Conservation (phyloP, 768 basidiomycete species). For the Tricholomella constricta region DNA sequence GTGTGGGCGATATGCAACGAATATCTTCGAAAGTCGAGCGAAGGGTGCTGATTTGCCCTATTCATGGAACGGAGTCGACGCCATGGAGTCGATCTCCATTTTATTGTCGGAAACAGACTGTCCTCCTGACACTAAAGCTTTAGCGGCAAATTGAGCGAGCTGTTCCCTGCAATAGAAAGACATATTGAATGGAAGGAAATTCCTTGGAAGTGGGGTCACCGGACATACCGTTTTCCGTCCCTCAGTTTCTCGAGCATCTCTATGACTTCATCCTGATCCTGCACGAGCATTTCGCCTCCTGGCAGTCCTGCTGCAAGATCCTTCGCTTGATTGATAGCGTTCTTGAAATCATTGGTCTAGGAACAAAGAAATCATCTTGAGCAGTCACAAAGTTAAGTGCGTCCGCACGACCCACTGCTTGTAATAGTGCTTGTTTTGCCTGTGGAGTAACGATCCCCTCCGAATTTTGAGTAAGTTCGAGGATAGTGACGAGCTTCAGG, state of each 20-base stretch:
- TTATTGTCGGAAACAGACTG: constrained; percentile 29
- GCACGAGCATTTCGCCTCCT: constrained; percentile 69
- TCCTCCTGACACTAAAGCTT: constrained; percentile 36
- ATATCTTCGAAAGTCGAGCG: no score
- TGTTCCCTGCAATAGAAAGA: constrained; percentile 50
- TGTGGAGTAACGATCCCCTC: constrained; percentile 57
- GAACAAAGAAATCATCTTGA: background rate
- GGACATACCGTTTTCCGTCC: constrained; percentile 60
- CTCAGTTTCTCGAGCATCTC: constrained; percentile 64
- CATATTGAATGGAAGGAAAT: background rate
- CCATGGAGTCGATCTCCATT: constrained; percentile 77
- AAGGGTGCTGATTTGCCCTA: constrained; percentile 1
- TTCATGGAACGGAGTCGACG: constrained; percentile 63
- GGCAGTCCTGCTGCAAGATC: constrained; percentile 59
- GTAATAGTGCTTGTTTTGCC: constrained; percentile 65
- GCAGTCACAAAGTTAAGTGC: background rate
- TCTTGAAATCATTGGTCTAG: constrained; percentile 76
- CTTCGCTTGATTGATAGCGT: constrained; percentile 56
- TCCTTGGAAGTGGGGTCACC: no score
- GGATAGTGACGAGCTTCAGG: constrained; percentile 57
- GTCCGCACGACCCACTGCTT: constrained; percentile 47
- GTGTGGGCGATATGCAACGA: no score
- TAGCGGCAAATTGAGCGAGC: constrained; percentile 51
- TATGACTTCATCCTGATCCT: constrained; percentile 74
- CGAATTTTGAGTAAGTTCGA: constrained; percentile 60